Evolutionary conservation across 257 asterid genomes (phyloP).

Genomic region (Mitragyna speciosa): DNA sequence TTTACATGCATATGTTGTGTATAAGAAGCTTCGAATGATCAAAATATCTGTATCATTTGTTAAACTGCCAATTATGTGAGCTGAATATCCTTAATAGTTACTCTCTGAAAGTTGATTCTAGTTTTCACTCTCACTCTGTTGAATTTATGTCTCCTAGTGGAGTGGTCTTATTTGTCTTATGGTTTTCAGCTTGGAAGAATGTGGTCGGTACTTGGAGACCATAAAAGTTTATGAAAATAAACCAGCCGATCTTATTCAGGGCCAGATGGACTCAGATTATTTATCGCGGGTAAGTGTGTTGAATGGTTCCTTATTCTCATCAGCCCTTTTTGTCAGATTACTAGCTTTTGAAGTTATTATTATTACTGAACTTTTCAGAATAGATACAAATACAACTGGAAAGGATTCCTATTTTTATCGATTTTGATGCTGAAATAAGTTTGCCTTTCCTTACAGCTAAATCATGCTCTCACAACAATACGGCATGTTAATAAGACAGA

Average conservation of each 20-base stretch:
- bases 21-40: background rate
- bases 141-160: background rate
- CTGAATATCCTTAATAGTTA: background rate
- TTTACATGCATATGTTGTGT: background rate
- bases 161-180: background rate
- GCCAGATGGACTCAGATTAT: constrained; percentile 95
- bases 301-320: constrained; percentile 4
- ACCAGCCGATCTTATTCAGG: constrained; percentile 95
- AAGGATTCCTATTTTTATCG: no score
- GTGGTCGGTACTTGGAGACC: constrained; percentile 96
- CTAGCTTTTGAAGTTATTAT: background rate
- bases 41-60: background rate
- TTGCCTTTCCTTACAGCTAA: constrained; percentile 46
- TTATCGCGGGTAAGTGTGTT: constrained; percentile 64
- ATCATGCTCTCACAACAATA: constrained; percentile 84
- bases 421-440: constrained; percentile 17
- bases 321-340: background rate
- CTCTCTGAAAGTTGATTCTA: background rate
- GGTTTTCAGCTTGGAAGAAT: constrained; percentile 82
- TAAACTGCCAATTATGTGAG: no score
- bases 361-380: background rate
- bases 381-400: background rate
- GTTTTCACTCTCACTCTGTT: background rate
- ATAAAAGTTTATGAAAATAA: constrained; percentile 93
- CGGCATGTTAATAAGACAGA: constrained; percentile 99